These are phyloP conservation scores for Cladosporium sp. DNA, from an alignment of 2,329 filamentous ascomycete species.

Conservation along the genomic window DNA sequence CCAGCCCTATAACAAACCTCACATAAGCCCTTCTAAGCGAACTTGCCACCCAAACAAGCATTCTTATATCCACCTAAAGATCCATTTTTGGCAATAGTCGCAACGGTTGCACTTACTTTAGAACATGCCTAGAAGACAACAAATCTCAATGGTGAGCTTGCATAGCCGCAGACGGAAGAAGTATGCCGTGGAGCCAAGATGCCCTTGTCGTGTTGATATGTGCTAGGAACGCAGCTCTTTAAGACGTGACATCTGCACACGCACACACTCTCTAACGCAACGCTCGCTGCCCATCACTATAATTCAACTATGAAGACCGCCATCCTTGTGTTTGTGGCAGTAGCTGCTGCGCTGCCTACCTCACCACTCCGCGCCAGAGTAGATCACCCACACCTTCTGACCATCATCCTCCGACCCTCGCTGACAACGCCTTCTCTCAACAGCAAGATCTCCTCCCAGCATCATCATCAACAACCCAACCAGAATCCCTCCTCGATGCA, in stretches of 20 bases:
- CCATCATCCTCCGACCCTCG: not conserved
- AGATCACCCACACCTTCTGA: too few relatives aligned
- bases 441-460: not conserved
- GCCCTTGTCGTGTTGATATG: not conserved
- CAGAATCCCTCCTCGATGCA: not conserved
- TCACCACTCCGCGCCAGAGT: not conserved
- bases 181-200: not conserved
- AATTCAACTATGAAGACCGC: not conserved
- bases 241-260: not conserved
- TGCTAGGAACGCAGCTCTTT: not conserved
- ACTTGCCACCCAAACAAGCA: not conserved
- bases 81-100: not conserved
- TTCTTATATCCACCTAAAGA: not conserved
- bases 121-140: not conserved
- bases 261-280: not conserved
- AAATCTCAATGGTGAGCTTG: not conserved
- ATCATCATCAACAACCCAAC: not conserved
- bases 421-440: not conserved
- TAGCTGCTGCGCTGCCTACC: not conserved
- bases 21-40: slow-evolving; percentile 1
- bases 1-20: slow-evolving; percentile 3
- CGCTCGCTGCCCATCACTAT: not conserved
- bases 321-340: not conserved
- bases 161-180: not conserved
- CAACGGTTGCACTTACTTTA: not conserved